Evolutionary conservation across 169 alveolate species (phyloP), one percentile per base, ranked within the genome.

Genomic region (Babesia microti): DNA sequence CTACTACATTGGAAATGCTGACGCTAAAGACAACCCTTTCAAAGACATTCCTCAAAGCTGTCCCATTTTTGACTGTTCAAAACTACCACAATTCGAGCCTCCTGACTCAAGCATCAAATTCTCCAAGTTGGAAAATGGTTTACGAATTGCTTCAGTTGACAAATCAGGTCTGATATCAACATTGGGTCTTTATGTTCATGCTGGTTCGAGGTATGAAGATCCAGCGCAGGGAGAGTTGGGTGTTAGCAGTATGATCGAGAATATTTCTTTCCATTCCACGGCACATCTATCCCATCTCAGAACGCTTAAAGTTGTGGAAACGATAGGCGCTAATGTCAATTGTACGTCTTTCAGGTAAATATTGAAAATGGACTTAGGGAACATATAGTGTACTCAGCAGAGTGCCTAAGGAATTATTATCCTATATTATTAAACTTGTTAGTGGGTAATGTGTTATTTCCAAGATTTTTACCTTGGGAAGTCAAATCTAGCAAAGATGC

Each of bases 201-300:
- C 89, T 14, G 92, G 92, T 4, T 42, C 79, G 34, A 67, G 89
- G 19, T 78, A 46, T 32, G 92, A 85, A 67, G 72, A 50, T 44
- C 59, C 72, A 40, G 29, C 32, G 34, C 42, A 50, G 23, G 71
- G 67, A 23, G 82, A 75, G 49, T 60, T 58, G 29, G 92, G 92
- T 3, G 85, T 81, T 53, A 60, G 86, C 22, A 74, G 81, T 45
- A 85, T 85, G 92, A 49, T 82, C 1, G 86, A 83, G 47, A 52
- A 66, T 41, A 78, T 85, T 82, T 87, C 88, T 14, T 79, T 59
- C 67, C 84, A 78, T 32, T 78, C 89, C 44, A 81, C 92, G 4
- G 90, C 89, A 14, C 92, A 85, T 37, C 59, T 85, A 40, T 81
- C 90, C 30, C 87, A 79, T 49, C 72, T 85, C 33, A 65, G 91